phyloP scores from a whole-genome alignment of 495 filamentous ascomycete genomes.

The Trichoderma virens region DNA sequence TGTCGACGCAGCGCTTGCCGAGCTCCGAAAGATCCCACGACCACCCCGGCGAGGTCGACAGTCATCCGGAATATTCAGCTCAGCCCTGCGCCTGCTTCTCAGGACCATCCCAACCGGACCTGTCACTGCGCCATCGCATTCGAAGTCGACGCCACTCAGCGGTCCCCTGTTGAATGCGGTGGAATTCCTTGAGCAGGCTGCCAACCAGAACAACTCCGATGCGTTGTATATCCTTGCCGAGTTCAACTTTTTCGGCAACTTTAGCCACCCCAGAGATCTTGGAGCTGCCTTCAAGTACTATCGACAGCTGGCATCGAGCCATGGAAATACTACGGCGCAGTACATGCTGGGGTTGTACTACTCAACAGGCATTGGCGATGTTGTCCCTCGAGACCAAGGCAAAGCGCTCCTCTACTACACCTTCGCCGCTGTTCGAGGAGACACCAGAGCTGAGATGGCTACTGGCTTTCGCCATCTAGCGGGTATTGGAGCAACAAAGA shows the following conservation, averaged over 20 bases:
- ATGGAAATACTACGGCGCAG: constrained; percentile 86
- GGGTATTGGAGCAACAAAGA: constrained; percentile 76
- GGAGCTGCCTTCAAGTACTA: constrained; percentile 76
- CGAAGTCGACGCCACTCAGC: constrained; percentile 20
- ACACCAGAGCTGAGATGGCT: constrained; percentile 88
- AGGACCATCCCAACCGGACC: constrained; percentile 37
- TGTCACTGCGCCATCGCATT: constrained; percentile 29
- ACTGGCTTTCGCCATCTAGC: constrained; percentile 78
- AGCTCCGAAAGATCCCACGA: constrained; percentile 35
- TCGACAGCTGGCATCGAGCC: constrained; percentile 61
- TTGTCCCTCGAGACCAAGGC: constrained; percentile 81
- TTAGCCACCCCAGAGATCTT: constrained; percentile 78
- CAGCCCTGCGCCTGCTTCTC: constrained; percentile 26
- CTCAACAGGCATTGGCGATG: constrained; percentile 79
- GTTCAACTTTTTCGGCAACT: constrained; percentile 97
- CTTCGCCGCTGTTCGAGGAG: constrained; percentile 78
- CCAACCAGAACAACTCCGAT: constrained; percentile 68
- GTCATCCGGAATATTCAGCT: constrained; percentile 30
- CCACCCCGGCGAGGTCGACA: constrained; percentile 28
- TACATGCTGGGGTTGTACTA: constrained; percentile 97
- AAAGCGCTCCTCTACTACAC: constrained; percentile 91
- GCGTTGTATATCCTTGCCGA: constrained; percentile 87
- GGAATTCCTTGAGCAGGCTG: constrained; percentile 65
- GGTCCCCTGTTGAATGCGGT: constrained; percentile 53
- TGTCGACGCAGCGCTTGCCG: constrained; percentile 33